Evolutionary conservation across 495 filamentous ascomycete species (phyloP), one percentile per base, ranked within the genome.

Genomic region (Xylaria sp.): DNA sequence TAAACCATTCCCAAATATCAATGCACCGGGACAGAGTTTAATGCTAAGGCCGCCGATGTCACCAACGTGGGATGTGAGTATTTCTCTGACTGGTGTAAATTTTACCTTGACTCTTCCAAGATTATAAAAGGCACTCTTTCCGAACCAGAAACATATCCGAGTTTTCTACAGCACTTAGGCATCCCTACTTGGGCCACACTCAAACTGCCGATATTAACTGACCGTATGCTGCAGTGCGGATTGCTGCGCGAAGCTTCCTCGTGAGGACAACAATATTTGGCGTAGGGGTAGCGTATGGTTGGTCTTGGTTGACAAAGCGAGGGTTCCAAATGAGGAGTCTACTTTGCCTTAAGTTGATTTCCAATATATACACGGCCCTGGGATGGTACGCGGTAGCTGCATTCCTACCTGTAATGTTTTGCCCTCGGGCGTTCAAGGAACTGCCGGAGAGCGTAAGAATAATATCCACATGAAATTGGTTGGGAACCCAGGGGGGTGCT

Each of bases 1-100:
- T 48, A 70, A 72, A 14, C 74, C 73, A 15, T 76, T 78, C 24
- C 78, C 77, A 15, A 71, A 65, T 70, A 58, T 43, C 41, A 72
- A 72, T 61, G 64, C 59, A 21, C 8, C 53, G 6, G 64, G 40
- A 58, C 41, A 33, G 40, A 71, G 29, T 52, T 66, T 5, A 40
- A 66, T 33, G 17, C 33, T 1, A 66, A 66, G 46, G 43, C 43
- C n/a, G n/a, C 29, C 4, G 19, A 41, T 3, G 2, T 67, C 15
- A 40, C 17, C 8, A 52, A 53, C 14, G 12, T 41, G 19, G n/a
- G 63, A 24, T 8, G 29, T 58, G n/a, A 58, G 15, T 58, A n/a
- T n/a, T 33, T 19, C 14, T 35, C 26, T n/a, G 0, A n/a, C 35
- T n/a, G 21, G 12, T 35, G 53, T 58, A 19, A 5, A 33, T 58